These are phyloP conservation scores for Ophiocordyceps camponoti-leonardi DNA, from an alignment of 2,329 filamentous ascomycete species.

Conservation along the genomic window DNA sequence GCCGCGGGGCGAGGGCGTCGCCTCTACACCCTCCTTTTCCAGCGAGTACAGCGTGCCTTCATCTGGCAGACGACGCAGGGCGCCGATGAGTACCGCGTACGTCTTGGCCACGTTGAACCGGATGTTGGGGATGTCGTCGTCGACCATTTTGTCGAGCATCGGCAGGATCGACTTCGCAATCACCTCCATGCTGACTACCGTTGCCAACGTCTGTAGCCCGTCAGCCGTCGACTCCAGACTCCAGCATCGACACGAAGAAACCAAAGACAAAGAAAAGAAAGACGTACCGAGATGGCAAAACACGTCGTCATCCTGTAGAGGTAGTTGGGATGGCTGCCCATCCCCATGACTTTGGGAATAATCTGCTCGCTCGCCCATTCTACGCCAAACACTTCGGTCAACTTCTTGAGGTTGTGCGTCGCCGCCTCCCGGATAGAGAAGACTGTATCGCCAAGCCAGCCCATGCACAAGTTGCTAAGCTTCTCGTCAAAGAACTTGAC, in stretches of 20 bases:
- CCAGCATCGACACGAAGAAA: too few relatives aligned
- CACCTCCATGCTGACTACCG: slow-evolving; percentile 82
- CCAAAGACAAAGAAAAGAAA: background rate
- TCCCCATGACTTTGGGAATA: slow-evolving; percentile 95
- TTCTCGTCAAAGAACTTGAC: slow-evolving; percentile 98
- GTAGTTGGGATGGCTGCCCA: slow-evolving; percentile 97
- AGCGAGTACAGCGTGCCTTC: slow-evolving; percentile 72
- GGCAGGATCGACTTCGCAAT: slow-evolving; percentile 87
- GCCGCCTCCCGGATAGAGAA: slow-evolving; percentile 97
- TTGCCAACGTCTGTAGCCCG: slow-evolving; percentile 60
- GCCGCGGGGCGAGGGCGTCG: slow-evolving; percentile 50
- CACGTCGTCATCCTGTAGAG: slow-evolving; percentile 99
- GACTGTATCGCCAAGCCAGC: slow-evolving; percentile 94
- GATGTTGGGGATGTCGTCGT: slow-evolving; percentile 95
- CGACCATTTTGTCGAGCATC: slow-evolving; percentile 86
- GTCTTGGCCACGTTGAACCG: slow-evolving; percentile 99
- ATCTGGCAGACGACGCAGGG: slow-evolving; percentile 80
- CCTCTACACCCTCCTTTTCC: slow-evolving; percentile 56
- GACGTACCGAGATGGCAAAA: slow-evolving; percentile 88
- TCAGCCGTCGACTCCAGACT: slow-evolving; percentile 1
- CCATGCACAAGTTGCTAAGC: slow-evolving; percentile 89
- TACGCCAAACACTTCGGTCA: slow-evolving; percentile 95
- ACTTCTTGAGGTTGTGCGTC: slow-evolving; percentile 93
- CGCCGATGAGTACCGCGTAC: slow-evolving; percentile 75
- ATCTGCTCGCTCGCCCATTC: slow-evolving; percentile 96